phyloP scores from a whole-genome alignment of 257 asterid genomes.

The Nicotiana attenuata region DNA sequence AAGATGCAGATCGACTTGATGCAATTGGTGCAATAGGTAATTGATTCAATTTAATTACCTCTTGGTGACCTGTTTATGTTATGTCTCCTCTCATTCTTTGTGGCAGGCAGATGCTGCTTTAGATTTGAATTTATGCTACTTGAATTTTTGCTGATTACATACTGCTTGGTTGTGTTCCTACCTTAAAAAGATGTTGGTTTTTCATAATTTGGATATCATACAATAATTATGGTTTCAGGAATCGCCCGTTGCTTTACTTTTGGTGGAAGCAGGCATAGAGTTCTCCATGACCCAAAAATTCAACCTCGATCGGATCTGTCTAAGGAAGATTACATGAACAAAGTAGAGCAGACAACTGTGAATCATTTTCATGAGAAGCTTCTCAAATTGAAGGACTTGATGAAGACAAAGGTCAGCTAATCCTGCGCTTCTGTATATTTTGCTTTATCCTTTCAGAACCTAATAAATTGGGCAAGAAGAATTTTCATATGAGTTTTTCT shows the following conservation, averaged over 20 bases:
- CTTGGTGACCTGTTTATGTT: not conserved
- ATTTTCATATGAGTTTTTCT: not conserved
- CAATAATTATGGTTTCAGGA: slow-evolving; percentile 37
- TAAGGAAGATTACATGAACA: slow-evolving; percentile 79
- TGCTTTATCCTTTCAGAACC: not conserved
- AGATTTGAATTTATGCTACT: not conserved
- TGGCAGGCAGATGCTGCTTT: not conserved
- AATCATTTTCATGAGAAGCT: slow-evolving; percentile 98
- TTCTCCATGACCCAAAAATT: slow-evolving; percentile 69
- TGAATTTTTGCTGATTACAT: not conserved
- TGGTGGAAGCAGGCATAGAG: slow-evolving; percentile 79
- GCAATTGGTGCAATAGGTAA: slow-evolving; percentile 97
- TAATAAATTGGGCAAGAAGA: not conserved
- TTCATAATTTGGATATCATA: not conserved
- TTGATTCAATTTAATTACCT: not conserved
- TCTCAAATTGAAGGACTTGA: slow-evolving; percentile 72
- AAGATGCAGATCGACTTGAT: slow-evolving; percentile 98
- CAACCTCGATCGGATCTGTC: slow-evolving; percentile 75
- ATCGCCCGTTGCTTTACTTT: slow-evolving; percentile 94
- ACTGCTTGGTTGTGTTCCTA: not conserved
- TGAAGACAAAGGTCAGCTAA: slow-evolving; percentile 42
- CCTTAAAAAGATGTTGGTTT: not conserved
- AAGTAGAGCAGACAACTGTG: slow-evolving; percentile 81
- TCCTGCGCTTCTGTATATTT: not conserved
- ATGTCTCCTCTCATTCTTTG: not conserved